phyloP scores from a whole-genome alignment of 305 asterid genomes.

The Fraxinus sp. region DNA sequence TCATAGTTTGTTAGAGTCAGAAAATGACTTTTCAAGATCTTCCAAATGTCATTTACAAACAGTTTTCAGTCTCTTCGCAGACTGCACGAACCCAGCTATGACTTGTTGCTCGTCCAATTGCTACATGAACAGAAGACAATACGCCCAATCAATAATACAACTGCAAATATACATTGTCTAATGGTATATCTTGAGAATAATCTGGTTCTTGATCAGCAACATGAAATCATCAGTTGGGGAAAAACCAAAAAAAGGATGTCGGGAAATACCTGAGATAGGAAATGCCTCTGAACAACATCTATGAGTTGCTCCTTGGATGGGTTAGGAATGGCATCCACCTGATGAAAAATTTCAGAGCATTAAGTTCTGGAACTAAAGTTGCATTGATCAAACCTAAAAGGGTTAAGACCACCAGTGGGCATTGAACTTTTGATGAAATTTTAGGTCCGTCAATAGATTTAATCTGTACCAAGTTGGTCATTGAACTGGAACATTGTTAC shows the following conservation, averaged over 20 bases:
- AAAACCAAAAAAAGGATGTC: not conserved
- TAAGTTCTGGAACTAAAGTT: not conserved
- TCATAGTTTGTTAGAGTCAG: constrained; percentile 36
- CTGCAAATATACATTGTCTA: not conserved
- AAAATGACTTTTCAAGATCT: not conserved
- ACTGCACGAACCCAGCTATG: constrained; percentile 68
- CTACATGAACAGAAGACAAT: constrained; percentile 33
- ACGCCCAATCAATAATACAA: not conserved
- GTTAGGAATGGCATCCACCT: constrained; percentile 79
- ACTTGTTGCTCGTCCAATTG: constrained; percentile 92
- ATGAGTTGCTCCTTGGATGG: constrained; percentile 83
- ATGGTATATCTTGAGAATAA: not conserved
- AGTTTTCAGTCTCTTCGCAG: constrained; percentile 19
- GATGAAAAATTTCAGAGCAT: not conserved
- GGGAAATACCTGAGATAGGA: constrained; percentile 68
- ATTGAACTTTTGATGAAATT: not conserved
- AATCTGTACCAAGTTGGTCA: not conserved
- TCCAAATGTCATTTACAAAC: not conserved
- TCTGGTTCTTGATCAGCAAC: not conserved
- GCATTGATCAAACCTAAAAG: not conserved
- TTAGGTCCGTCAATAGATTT: not conserved
- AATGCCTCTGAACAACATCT: constrained; percentile 86
- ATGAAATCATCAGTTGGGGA: not conserved
- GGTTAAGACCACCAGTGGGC: not conserved
- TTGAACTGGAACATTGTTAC: not conserved